Evolutionary conservation across 352 stramenopile genomes (phyloP), one percentile per base, ranked within the genome.

Genomic region (Globisporangium splendens): DNA sequence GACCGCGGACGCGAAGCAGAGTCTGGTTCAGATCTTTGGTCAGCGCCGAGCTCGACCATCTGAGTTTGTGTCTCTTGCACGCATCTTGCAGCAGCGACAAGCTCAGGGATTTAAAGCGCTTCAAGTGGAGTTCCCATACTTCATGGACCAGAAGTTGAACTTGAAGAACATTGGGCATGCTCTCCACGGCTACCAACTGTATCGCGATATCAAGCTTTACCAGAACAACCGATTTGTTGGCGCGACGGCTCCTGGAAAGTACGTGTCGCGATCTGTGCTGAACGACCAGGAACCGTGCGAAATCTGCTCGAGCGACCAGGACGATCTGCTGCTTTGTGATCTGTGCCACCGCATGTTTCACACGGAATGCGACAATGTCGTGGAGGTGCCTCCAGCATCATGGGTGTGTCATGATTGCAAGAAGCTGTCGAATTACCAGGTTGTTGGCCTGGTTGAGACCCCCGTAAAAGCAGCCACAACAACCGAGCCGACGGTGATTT

Each of bases 271-370:
- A 50, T 89, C 81, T 24, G 85, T 83, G 61, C 73, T 93, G 61
- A 76, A 86, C 62, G 83, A 93, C 60, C 75, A 74, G 18, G 83
- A 93, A 62, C 70, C 70, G 35, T 93, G 83, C 53, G 79, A 90
- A 52, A 61, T 88, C 14, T 93, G 83, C 56, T 56, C 57, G 14
- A 82, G 87, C 52, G 83, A 93, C 46, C 78, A 88, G 41, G 78
- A 89, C 46, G 53, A 90, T 49, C 62, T 89, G 59, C 69, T 93
- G 39, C 65, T 93, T 20, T 93, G 83, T 52, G 83, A 93, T 71
- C 77, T 88, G 65, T 93, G 83, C 62, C 83, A 90, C 67, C 74
- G 83, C 54, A 79, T 89, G 77, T 93, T 91, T 61, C 83, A 93
- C 72, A 88, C 80, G 61, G 77, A 88, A 59, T 93, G 83, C 56